Evolutionary conservation across 1,139 yeast species (phyloP).

Genomic region (Debaryomyces subglobosus): DNA sequence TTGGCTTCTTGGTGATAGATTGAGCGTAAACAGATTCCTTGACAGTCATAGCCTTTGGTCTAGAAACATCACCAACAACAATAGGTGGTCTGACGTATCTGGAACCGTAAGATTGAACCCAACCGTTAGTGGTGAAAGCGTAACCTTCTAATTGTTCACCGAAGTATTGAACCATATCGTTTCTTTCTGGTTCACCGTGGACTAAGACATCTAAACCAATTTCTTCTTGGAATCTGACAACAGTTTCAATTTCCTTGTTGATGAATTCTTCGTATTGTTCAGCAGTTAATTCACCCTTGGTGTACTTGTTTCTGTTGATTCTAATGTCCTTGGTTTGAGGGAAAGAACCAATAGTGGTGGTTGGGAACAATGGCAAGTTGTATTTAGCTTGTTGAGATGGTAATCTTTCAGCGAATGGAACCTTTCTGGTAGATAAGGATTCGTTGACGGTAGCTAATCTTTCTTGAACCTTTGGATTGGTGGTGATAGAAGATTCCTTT

Average conservation of each 20-base stretch:
- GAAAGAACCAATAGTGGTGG: conserved; percentile 99
- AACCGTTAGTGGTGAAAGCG: conserved; percentile 97
- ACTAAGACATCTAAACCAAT: conserved; percentile 96
- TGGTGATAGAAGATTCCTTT: conserved; percentile 83
- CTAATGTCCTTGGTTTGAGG: conserved; percentile 99
- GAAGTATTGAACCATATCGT: conserved; percentile 99
- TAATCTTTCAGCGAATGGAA: conserved; percentile 85
- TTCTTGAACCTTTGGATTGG: conserved; percentile 86
- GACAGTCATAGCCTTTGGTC: conserved; percentile 98
- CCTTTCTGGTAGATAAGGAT: conserved; percentile 79
- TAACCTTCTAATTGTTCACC: conserved; percentile 99
- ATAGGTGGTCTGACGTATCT: conserved; percentile 99
- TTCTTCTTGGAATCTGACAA: conserved; percentile 98
- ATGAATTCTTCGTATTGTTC: conserved; percentile 96
- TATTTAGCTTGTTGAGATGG: conserved; percentile 83
- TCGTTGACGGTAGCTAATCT: conserved; percentile 84
- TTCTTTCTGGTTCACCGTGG: conserved; percentile 99
- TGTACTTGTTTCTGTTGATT: conserved; percentile 96
- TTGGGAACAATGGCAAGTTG: conserved; percentile 98
- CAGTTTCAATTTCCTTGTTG: conserved; percentile 93
- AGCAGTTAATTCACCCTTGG: conserved; percentile 93
- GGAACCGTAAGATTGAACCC: conserved; percentile 99
- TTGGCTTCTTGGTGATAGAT: conserved; percentile 91
- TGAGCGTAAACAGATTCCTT: conserved; percentile 99
- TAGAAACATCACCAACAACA: conserved; percentile 97